Conservation (phyloP, 1,139 yeast species). For the Groenewaldozyma sp. region DNA sequence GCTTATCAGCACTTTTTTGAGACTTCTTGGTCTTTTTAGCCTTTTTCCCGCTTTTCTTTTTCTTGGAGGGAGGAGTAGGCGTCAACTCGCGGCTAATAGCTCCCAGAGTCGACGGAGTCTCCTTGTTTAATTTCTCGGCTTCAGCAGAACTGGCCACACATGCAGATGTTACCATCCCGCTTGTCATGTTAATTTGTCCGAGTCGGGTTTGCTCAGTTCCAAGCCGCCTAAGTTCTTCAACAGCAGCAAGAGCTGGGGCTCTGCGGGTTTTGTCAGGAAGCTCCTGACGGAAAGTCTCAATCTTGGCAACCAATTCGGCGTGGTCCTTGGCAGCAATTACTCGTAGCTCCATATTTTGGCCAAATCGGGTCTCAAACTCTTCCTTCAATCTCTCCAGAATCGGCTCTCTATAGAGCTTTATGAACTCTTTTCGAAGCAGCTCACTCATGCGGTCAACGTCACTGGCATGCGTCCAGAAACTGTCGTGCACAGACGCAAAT, state of each 20-base stretch:
- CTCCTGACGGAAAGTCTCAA: constrained; percentile 47
- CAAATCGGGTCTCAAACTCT: constrained; percentile 73
- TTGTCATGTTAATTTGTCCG: too few species aligned
- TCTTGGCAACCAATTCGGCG: constrained; percentile 33
- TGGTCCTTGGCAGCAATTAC: constrained; percentile 20
- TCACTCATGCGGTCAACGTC: constrained; percentile 60
- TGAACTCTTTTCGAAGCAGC: constrained; percentile 64
- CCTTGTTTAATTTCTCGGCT: too few species aligned
- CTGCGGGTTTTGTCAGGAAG: constrained; percentile 41
- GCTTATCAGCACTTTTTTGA: too few species aligned
- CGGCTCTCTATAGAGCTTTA: constrained; percentile 59
- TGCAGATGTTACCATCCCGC: too few species aligned
- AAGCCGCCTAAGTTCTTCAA: neutral
- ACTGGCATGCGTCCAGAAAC: constrained; percentile 92
- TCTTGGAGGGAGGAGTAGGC: too few species aligned
- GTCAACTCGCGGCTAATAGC: too few species aligned
- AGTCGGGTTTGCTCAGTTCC: too few species aligned
- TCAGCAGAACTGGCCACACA: too few species aligned
- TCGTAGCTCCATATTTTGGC: constrained; percentile 45
- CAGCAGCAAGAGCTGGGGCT: constrained; percentile 8
- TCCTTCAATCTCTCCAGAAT: constrained; percentile 47
- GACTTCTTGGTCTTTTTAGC: too few species aligned
- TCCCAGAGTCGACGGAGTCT: too few species aligned
- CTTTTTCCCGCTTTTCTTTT: too few species aligned
- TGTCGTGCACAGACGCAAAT: constrained; percentile 95